Percentiles rank a stretch among this genome's conserved stretches.
These are phyloP conservation scores for Deinandra increscens DNA, from an alignment of 129 eudicot species.

Conservation along the genomic window DNA sequence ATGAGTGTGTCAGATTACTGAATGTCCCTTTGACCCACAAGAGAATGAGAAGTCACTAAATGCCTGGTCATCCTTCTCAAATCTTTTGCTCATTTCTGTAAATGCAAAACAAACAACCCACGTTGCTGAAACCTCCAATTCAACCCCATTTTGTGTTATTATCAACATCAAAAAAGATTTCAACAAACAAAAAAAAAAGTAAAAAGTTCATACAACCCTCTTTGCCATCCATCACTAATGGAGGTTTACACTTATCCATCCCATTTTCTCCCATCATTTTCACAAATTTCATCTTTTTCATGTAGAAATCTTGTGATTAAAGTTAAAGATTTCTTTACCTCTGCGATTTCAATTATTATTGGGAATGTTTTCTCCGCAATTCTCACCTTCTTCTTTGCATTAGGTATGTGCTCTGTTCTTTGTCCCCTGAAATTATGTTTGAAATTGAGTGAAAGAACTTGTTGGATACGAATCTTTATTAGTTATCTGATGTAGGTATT, in stretches of 20 bases:
- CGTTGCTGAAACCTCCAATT: conserved; percentile 7
- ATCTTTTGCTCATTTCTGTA: conserved; percentile 17
- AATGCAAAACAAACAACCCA: conserved; percentile 17
- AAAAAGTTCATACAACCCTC: neutral
- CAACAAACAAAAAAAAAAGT: too few relatives aligned
- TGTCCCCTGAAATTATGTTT: neutral
- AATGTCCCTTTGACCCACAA: conserved; percentile 25
- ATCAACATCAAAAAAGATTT: neutral
- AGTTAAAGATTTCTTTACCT: conserved; percentile 51
- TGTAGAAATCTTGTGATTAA: conserved; percentile 39
- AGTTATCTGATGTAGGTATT: conserved; percentile 18
- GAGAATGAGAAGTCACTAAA: conserved; percentile 21
- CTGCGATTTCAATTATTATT: conserved; percentile 57
- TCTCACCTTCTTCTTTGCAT: conserved; percentile 86
- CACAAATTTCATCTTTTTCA: conserved; percentile 41
- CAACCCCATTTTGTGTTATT: neutral
- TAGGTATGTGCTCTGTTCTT: conserved; percentile 48
- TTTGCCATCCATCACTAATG: conserved; percentile 37
- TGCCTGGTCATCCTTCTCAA: conserved; percentile 13
- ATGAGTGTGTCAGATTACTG: conserved; percentile 5
- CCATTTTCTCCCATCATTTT: conserved; percentile 52
- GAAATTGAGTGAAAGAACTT: conserved; percentile 5
- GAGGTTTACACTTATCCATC: conserved; percentile 71
- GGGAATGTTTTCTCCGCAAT: conserved; percentile 83
- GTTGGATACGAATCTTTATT: neutral